Percentiles rank a stretch among this genome's conserved stretches.
Evolutionary conservation across 129 eudicot species (phyloP).

Genomic region (Ambrosia artemisiifolia): DNA sequence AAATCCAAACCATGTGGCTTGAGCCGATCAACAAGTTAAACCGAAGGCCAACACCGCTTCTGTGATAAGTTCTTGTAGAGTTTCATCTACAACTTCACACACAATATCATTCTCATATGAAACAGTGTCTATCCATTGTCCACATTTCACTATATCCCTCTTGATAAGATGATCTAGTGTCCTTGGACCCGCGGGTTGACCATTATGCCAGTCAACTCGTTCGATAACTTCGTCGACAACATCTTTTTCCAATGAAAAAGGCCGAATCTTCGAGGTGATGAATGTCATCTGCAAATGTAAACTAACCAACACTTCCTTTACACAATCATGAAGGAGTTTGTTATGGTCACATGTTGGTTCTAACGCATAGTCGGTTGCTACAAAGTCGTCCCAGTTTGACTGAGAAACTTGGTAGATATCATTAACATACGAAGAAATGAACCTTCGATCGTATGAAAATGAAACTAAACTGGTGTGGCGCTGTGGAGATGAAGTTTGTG

Average conservation of each 20-base stretch:
- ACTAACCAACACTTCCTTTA: conserved; percentile 47
- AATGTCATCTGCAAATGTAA: conserved; percentile 29
- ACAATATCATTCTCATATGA: conserved; percentile 41
- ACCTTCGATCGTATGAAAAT: conserved; percentile 27
- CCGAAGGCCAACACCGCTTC: conserved; percentile 24
- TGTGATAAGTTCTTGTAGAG: conserved; percentile 39
- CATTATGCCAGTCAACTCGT: conserved; percentile 42
- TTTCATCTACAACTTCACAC: conserved; percentile 46
- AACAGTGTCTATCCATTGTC: conserved; percentile 46
- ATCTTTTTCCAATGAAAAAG: conserved; percentile 34
- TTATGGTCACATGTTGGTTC: conserved; percentile 35
- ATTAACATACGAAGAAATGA: conserved; percentile 33
- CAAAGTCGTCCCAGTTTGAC: conserved; percentile 49
- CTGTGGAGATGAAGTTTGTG: conserved; percentile 25
- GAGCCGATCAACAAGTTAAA: conserved; percentile 18
- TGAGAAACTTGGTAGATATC: conserved; percentile 33
- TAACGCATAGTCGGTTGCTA: conserved; percentile 8
- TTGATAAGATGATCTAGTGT: conserved; percentile 47
- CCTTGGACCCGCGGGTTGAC: conserved; percentile 33
- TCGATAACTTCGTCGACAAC: conserved; percentile 50
- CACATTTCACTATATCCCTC: conserved; percentile 42
- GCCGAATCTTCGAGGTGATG: conserved; percentile 25
- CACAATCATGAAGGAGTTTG: conserved; percentile 47
- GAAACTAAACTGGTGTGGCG: conserved; percentile 22
- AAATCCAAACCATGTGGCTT: not conserved